Conservation (phyloP, 2,329 filamentous ascomycete genomes). For the Clonostachys rosea region DNA sequence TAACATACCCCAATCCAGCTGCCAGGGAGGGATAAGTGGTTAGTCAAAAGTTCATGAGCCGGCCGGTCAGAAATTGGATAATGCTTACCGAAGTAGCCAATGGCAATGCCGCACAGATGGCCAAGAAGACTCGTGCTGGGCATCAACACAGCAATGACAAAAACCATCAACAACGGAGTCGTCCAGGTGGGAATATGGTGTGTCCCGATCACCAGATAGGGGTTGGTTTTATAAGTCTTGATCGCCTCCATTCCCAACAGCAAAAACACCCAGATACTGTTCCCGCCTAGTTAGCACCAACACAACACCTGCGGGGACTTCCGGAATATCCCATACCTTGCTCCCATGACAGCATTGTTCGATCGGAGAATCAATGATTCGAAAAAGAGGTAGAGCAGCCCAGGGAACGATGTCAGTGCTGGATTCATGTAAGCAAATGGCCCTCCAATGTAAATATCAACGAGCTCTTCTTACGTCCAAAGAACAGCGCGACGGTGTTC, state of each 20-base stretch:
- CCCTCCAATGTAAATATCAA: not conserved
- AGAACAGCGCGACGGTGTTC: constrained; percentile 80
- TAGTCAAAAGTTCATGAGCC: not conserved
- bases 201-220: constrained; percentile 61
- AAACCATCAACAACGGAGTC: constrained; percentile 71
- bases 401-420: constrained; percentile 80
- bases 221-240: constrained; percentile 77
- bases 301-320: not conserved
- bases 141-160: constrained; percentile 72
- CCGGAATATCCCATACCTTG: constrained; percentile 54
- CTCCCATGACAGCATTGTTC: constrained; percentile 74
- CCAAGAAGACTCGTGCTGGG: constrained; percentile 81
- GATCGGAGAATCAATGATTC: constrained; percentile 68
- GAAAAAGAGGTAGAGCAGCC: constrained; percentile 72
- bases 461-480: constrained; percentile 69
- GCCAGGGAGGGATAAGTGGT: constrained; percentile 5
- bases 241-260: constrained; percentile 82
- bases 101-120: constrained; percentile 75
- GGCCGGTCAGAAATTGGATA: not conserved
- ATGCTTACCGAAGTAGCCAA: constrained; percentile 80
- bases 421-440: constrained; percentile 4
- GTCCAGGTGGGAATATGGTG: constrained; percentile 86
- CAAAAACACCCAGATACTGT: constrained; percentile 87
- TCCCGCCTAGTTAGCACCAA: constrained; percentile 1
- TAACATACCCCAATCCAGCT: constrained; percentile 86